Evolutionary conservation across 805 yeast species (phyloP).

Genomic region (Hanseniaspora taiwanica): DNA sequence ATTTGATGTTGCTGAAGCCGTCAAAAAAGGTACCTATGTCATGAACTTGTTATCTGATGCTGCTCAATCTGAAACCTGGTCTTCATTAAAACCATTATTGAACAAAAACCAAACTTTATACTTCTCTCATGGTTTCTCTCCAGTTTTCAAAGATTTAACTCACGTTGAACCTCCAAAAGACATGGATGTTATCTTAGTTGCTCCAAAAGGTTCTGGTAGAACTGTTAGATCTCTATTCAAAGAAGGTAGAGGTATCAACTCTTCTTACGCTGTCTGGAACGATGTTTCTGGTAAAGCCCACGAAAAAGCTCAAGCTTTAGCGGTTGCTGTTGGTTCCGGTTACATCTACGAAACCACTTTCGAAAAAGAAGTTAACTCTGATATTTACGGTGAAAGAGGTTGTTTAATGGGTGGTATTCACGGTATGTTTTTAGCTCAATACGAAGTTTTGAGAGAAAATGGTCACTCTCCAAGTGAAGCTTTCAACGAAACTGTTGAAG

Average conservation of each 20-base stretch:
- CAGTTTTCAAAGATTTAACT: slow-evolving; percentile 96
- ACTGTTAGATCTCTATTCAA: slow-evolving; percentile 98
- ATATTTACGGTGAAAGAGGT: slow-evolving; percentile 99
- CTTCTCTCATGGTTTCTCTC: slow-evolving; percentile 99
- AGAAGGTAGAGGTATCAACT: slow-evolving; percentile 99
- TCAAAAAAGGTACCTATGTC: slow-evolving; percentile 78
- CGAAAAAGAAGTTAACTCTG: slow-evolving; percentile 98
- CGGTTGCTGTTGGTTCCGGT: slow-evolving; percentile 99
- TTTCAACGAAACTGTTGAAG: slow-evolving; percentile 99
- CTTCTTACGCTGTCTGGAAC: slow-evolving; percentile 99
- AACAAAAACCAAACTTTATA: slow-evolving; percentile 96
- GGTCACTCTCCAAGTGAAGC: slow-evolving; percentile 99
- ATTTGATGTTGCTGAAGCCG: slow-evolving; percentile 90
- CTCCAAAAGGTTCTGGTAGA: slow-evolving; percentile 99
- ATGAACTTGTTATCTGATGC: slow-evolving; percentile 99
- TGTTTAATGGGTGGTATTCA: slow-evolving; percentile 99
- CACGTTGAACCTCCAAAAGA: slow-evolving; percentile 90
- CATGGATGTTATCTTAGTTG: slow-evolving; percentile 94
- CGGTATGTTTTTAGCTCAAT: slow-evolving; percentile 99
- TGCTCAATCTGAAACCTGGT: slow-evolving; percentile 99
- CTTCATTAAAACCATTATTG: slow-evolving; percentile 70
- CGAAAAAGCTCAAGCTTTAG: slow-evolving; percentile 96
- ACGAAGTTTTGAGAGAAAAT: slow-evolving; percentile 98
- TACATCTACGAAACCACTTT: slow-evolving; percentile 99
- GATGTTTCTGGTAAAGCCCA: slow-evolving; percentile 98